phyloP scores from a whole-genome alignment of 768 basidiomycete species.

The Amanita inopinata region DNA sequence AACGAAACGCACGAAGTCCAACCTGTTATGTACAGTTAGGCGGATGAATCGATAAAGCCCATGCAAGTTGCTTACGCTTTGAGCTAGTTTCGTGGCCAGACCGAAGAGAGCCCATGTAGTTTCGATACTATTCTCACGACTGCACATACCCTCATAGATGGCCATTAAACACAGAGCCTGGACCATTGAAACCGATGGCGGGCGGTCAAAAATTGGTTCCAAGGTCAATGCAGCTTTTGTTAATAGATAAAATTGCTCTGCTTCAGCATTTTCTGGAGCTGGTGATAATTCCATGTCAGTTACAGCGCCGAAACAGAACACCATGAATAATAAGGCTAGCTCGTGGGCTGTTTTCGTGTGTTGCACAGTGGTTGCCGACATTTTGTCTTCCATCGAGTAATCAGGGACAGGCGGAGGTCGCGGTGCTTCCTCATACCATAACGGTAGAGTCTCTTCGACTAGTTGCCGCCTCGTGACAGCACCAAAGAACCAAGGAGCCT shows the following conservation, averaged over 20 bases:
- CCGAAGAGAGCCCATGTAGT: conserved; percentile 61
- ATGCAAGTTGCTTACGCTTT: conserved; percentile 39
- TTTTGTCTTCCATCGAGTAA: not conserved
- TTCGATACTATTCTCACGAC: conserved; percentile 62
- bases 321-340: conserved; percentile 49
- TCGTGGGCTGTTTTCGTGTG: conserved; percentile 38
- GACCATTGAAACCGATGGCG: conserved; percentile 62
- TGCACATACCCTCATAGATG: conserved; percentile 60
- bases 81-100: conserved; percentile 53
- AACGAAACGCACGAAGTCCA: conserved; percentile 51
- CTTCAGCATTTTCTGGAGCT: conserved; percentile 41
- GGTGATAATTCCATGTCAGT: conserved; percentile 44
- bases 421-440: conserved; percentile 51
- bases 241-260: conserved; percentile 47
- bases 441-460: conserved; percentile 53
- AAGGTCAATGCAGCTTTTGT: conserved; percentile 56
- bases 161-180: conserved; percentile 60
- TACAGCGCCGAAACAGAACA: conserved; percentile 54
- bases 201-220: conserved; percentile 59
- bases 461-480: conserved; percentile 56
- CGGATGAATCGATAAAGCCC: conserved; percentile 6
- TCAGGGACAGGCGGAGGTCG: conserved; percentile 14
- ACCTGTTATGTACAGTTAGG: conserved; percentile 43
- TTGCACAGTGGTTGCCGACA: conserved; percentile 4
- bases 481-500: conserved; percentile 75